Evolutionary conservation across 306 rosid genomes (phyloP), one percentile per base, ranked within the genome.

Genomic region (Fagus crenata): DNA sequence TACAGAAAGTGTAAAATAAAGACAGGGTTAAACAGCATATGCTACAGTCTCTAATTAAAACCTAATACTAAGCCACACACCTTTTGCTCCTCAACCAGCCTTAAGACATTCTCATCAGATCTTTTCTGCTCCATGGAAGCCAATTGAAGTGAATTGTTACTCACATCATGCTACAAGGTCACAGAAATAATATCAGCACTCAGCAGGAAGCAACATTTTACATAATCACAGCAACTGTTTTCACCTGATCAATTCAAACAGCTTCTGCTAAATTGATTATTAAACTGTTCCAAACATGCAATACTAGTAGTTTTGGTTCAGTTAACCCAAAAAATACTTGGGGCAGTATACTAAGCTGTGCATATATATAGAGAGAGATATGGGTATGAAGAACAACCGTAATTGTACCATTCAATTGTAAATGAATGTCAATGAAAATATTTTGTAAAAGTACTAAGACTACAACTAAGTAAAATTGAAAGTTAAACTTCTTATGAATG

Each of bases 21-120:
- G 69, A 53, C 56, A 49, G 2, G 31, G 15, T 69, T 22, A 61
- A 18, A 11, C 72, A 60, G 15, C 35, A 72, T 58, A 51, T 33
- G 40, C 59, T n/a, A 61, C 36, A 73, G 40, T 28, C 68, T 51
- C 59, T 68, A 78, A 53, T 77, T 49, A 76, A 46, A 78, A 53
- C 37, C 65, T 18, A 79, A 76, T 32, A 65, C 43, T 49, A 54
- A 41, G 77, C 53, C 42, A 59, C 82, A 75, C 71, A 95, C 98
- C 97, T 95, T 85, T 72, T 95, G 99, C 81, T 92, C 89, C 75
- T 90, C 99, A 80, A 92, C 88, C 84, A 95, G 96, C 84, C 87
- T 88, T 18, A 82, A 76, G 63, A 95, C 97, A 83, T 88, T 92
- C 74, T 87, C 93, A 78, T 89, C 97, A 40, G 97, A 89, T 84